Conservation (phyloP, 495 filamentous ascomycete genomes). For the Cudoniella acicularis region DNA sequence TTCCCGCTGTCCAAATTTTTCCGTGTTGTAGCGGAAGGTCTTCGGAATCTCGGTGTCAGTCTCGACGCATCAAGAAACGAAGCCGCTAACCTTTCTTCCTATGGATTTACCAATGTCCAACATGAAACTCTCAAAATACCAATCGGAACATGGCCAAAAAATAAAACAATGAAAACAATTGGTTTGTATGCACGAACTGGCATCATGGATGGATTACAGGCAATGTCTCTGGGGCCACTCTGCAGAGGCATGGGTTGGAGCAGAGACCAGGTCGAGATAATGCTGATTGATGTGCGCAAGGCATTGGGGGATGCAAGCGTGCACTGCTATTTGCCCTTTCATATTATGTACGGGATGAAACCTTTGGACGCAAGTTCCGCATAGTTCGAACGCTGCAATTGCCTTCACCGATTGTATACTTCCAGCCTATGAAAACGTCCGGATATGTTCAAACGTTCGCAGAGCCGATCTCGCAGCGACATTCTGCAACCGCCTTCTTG, state of each 20-base stretch:
- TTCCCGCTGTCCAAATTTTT: slow-evolving; percentile 31
- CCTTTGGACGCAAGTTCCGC: neutral
- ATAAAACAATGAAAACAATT: slow-evolving; percentile 47
- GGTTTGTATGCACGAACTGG: slow-evolving; percentile 40
- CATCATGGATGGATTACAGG: slow-evolving; percentile 38
- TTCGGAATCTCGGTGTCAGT: slow-evolving; percentile 33
- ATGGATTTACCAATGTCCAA: slow-evolving; percentile 55
- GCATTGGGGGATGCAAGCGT: slow-evolving; percentile 17
- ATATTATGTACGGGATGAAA: slow-evolving; percentile 8
- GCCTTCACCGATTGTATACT: neutral
- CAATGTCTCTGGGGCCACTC: slow-evolving; percentile 35
- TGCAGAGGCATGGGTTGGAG: slow-evolving; percentile 5
- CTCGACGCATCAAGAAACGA: slow-evolving; percentile 34
- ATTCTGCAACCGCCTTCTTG: neutral
- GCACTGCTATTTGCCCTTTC: slow-evolving; percentile 26
- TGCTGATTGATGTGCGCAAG: slow-evolving; percentile 21
- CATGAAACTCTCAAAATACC: slow-evolving; percentile 42
- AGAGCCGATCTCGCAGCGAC: neutral
- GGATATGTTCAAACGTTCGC: neutral
- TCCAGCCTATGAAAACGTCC: neutral
- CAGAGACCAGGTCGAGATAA: slow-evolving; percentile 21
- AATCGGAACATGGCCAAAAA: slow-evolving; percentile 51
- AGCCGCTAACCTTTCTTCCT: slow-evolving; percentile 51
- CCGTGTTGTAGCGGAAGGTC: slow-evolving; percentile 25
- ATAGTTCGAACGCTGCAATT: neutral